phyloP scores from a whole-genome alignment of 345 rosid species.

The Eutrema japonicum region DNA sequence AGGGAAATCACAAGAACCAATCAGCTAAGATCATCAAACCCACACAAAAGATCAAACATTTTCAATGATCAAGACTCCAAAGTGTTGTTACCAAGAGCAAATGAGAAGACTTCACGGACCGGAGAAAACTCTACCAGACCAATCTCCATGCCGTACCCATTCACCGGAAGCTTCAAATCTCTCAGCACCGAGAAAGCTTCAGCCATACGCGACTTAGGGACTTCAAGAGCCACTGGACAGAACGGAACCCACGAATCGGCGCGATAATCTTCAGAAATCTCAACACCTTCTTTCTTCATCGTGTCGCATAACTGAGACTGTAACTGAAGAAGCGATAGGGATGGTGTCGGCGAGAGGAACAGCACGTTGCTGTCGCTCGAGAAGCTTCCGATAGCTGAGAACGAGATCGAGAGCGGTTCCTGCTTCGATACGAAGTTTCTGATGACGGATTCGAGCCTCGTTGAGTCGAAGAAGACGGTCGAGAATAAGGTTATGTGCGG shows the following conservation, averaged over 20 bases:
- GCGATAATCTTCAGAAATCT: constrained; percentile 68
- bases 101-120: constrained; percentile 77
- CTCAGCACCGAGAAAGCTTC: constrained; percentile 87
- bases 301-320: constrained; percentile 75
- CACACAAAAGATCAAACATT: background rate
- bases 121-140: constrained; percentile 88
- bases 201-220: constrained; percentile 71
- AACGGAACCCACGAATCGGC: constrained; percentile 78
- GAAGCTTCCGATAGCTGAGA: constrained; percentile 72
- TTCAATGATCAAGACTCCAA: constrained; percentile 51
- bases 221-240: constrained; percentile 87
- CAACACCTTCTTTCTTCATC: constrained; percentile 79
- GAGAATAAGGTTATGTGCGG: constrained; percentile 89
- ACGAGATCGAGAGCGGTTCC: constrained; percentile 68
- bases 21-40: constrained; percentile 7
- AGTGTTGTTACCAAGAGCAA: constrained; percentile 67
- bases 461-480: constrained; percentile 54
- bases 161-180: constrained; percentile 89
- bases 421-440: constrained; percentile 67
- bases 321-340: constrained; percentile 69
- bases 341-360: constrained; percentile 75
- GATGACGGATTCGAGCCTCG: constrained; percentile 65
- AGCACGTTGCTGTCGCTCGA: constrained; percentile 68
- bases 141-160: constrained; percentile 87
- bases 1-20: constrained; percentile 12